phyloP scores from a whole-genome alignment of 2,329 filamentous ascomycete genomes.

The Anisogramma anomala region DNA sequence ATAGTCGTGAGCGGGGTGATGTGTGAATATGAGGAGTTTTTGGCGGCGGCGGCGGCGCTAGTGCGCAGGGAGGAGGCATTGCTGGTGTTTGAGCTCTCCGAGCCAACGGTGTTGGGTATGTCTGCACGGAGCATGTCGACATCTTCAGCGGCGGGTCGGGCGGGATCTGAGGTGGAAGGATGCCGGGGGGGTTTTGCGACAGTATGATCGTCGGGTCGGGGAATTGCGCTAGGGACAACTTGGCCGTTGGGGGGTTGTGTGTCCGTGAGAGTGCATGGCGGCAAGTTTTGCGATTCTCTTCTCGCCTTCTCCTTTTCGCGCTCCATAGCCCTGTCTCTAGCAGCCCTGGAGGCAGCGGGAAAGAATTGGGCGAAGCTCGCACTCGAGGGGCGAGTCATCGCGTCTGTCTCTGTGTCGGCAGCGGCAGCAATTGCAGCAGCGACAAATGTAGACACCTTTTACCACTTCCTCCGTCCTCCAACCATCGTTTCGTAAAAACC shows the following conservation, averaged over 20 bases:
- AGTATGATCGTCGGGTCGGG: conserved; percentile 18
- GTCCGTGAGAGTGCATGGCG: conserved; percentile 17
- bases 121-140: conserved; percentile 51
- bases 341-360: conserved; percentile 61
- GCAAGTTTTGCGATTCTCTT: conserved; percentile 30
- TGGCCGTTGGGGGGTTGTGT: conserved; percentile 17
- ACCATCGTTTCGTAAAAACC: conserved; percentile 42
- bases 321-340: conserved; percentile 45
- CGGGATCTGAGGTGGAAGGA: conserved; percentile 25
- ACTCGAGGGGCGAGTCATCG: conserved; percentile 65
- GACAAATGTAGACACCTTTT: conserved; percentile 31
- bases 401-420: conserved; percentile 22
- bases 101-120: conserved; percentile 58
- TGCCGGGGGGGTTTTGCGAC: conserved; percentile 26
- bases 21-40: conserved; percentile 31
- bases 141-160: conserved; percentile 37
- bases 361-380: conserved; percentile 82
- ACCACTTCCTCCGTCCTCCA: conserved; percentile 40
- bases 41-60: conserved; percentile 29
- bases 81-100: conserved; percentile 60
- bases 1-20: conserved; percentile 39
- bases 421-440: conserved; percentile 1
- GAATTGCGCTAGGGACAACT: conserved; percentile 14
- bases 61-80: conserved; percentile 35
- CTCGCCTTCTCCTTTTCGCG: conserved; percentile 53